Evolutionary conservation across 202 grass and related monocot genomes (phyloP), one percentile per base, ranked within the genome.

Genomic region (Carex arenaria): DNA sequence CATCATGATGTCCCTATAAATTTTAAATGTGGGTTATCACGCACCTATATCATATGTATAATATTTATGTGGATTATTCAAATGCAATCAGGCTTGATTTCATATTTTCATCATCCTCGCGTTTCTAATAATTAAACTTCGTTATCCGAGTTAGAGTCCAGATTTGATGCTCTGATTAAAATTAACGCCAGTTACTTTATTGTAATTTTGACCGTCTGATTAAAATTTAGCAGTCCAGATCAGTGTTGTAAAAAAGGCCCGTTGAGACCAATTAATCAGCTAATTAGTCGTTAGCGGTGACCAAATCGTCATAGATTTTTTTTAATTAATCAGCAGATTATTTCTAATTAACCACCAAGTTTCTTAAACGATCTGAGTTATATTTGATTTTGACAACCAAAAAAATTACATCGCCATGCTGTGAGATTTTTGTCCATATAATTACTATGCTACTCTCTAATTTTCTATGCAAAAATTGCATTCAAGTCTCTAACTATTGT

Each of bases 1-100:
- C 56, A 76, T 76, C 72, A 76, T 76, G 51, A 76, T 76, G 72
- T 56, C 72, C 72, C 72, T 76, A 76, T 56, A 3, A 3, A 76
- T 76, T 76, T 56, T 52, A 56, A 76, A 76, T 76, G 20, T 56
- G 51, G 51, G 11, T 31, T 57, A 57, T 54, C 26, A 56, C 17
- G 49, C 14, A 55, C 72, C 72, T 76, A 56, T 10, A 3, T 15
- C n/a, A 26, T 26, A 26, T 26, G 5, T 40, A 22, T 65, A 66
- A 7, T 31, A 6, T 3, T 64, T 36, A 49, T 49, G 45, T 10
- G 67, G 28, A 32, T 76, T 55, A 31, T 55, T 76, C 18, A 32
- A 76, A 55, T 76, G 26, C 6, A 56, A 32, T 34, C 7, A n/a
- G 49, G 72, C 51, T 76, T 56, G 43, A 68, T 49, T 49, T 49